These are phyloP conservation scores for Citrullus amarus DNA, from an alignment of 306 rosid species.

Conservation along the genomic window DNA sequence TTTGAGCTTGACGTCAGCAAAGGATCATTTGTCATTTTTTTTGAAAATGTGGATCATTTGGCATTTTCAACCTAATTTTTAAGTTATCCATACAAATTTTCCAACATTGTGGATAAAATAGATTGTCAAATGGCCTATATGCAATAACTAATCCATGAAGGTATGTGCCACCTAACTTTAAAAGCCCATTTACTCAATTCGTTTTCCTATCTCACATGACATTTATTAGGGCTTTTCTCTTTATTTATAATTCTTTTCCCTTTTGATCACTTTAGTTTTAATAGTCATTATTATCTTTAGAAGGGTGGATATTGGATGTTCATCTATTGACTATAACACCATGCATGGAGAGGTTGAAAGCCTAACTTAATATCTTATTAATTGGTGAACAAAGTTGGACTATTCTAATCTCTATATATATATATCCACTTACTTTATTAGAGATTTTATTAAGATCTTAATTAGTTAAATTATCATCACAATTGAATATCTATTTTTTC, in stretches of 20 bases:
- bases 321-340: not conserved
- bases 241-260: not conserved
- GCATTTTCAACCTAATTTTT: too few species aligned
- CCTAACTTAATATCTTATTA: not conserved
- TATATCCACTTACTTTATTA: too few species aligned
- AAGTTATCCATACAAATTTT: too few species aligned
- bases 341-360: not conserved
- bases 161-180: not conserved
- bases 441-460: too few species aligned
- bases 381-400: not conserved
- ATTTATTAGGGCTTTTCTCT: not conserved
- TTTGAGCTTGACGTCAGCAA: too few species aligned
- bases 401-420: too few species aligned
- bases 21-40: too few species aligned
- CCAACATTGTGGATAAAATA: not conserved
- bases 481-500: not conserved
- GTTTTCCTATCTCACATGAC: not conserved
- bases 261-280: not conserved
- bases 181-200: conserved; percentile 3
- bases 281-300: not conserved
- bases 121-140: not conserved
- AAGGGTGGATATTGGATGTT: not conserved
- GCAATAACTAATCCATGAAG: not conserved
- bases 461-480: too few species aligned
- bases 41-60: too few species aligned